phyloP scores from a whole-genome alignment of 2,329 filamentous ascomycete species.

The Chaetomium olivaceum region DNA sequence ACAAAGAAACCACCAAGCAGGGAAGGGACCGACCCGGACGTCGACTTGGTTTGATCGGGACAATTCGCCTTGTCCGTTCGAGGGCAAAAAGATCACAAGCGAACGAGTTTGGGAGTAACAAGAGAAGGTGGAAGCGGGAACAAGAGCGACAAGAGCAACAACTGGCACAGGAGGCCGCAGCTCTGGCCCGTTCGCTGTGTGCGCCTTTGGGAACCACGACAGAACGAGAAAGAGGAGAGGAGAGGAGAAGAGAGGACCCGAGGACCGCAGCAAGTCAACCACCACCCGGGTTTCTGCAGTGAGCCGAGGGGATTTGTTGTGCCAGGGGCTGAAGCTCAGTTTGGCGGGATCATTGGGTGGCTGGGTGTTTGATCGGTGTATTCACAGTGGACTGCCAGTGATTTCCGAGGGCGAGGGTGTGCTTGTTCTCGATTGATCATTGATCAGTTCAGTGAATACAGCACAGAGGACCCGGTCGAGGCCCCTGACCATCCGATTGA shows the following conservation, averaged over 20 bases:
- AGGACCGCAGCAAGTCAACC: not conserved
- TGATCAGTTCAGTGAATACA: no score
- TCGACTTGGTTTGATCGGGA: not conserved
- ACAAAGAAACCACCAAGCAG: not conserved
- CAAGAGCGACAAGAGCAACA: not conserved
- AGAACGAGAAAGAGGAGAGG: not conserved
- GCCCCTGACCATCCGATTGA: no score
- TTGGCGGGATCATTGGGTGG: not conserved
- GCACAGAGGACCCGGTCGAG: not conserved
- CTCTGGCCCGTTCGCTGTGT: not conserved
- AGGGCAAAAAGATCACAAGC: not conserved
- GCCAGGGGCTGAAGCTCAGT: not conserved
- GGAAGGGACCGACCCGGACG: not conserved
- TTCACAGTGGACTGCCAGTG: not conserved
- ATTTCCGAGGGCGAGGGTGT: not conserved
- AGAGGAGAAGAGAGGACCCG: no score
- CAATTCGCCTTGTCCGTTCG: not conserved
- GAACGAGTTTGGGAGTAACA: not conserved
- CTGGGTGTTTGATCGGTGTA: not conserved
- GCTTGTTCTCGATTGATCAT: not conserved
- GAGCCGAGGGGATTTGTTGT: conserved; percentile 7
- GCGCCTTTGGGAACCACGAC: not conserved
- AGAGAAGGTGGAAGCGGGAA: not conserved
- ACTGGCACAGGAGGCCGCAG: not conserved
- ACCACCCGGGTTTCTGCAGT: conserved; percentile 1